phyloP scores from a whole-genome alignment of 345 rosid genomes.

The Salix dunnii region DNA sequence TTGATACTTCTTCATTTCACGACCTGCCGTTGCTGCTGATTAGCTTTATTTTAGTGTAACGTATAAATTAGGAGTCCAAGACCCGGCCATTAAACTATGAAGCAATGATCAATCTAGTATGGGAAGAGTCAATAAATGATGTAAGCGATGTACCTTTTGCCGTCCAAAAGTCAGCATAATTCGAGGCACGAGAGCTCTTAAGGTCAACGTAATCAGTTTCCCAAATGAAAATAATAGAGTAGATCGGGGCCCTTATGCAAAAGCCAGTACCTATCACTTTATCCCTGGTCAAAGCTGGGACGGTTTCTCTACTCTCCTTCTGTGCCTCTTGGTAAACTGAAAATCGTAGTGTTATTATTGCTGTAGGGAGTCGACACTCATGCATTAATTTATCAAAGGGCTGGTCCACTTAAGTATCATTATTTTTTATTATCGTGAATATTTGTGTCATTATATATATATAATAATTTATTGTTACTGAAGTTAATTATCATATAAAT shows the following conservation, averaged over 20 bases:
- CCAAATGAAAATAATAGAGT: not conserved
- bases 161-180: not conserved
- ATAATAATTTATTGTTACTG: too few species aligned
- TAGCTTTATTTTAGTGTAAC: not conserved
- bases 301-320: not conserved
- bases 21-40: not conserved
- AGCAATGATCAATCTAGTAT: not conserved
- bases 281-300: not conserved
- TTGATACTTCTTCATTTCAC: not conserved
- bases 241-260: not conserved
- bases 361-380: not conserved
- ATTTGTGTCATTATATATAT: fast-evolving
- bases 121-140: not conserved
- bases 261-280: not conserved
- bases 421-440: too few species aligned
- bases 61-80: not conserved
- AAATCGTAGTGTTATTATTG: not conserved
- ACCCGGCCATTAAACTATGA: not conserved
- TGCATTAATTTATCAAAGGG: not conserved
- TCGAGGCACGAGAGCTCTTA: not conserved
- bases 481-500: too few species aligned
- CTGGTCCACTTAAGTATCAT: not conserved
- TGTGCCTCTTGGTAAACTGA: not conserved
- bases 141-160: not conserved
- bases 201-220: not conserved